Evolutionary conservation across 2,329 filamentous ascomycete genomes (phyloP).

Genomic region (Daldinia eschscholtzii): DNA sequence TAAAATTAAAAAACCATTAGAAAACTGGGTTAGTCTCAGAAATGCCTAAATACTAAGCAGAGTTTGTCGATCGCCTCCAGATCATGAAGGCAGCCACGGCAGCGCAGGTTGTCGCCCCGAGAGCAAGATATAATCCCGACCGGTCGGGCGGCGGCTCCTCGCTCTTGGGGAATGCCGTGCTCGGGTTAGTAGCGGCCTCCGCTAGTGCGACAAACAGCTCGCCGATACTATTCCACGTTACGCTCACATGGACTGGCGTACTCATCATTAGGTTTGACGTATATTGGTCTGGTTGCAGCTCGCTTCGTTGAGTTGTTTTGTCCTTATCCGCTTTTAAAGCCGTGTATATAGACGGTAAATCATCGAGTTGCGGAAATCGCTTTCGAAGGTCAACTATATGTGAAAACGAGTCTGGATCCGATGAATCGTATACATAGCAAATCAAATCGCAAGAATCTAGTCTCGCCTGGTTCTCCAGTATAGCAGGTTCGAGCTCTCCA

Average conservation of each 20-base stretch:
- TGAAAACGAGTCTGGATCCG: slow-evolving; percentile 93
- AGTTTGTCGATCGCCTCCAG: slow-evolving; percentile 69
- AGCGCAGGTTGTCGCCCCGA: slow-evolving; percentile 78
- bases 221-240: slow-evolving; percentile 92
- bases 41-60: slow-evolving; percentile 44
- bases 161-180: slow-evolving; percentile 86
- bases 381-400: slow-evolving; percentile 87
- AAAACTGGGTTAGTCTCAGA: slow-evolving; percentile 17
- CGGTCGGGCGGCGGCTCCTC: slow-evolving; percentile 88
- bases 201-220: slow-evolving; percentile 94
- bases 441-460: slow-evolving; percentile 93
- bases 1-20: slow-evolving; percentile 31
- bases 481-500: slow-evolving; percentile 93
- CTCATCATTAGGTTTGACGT: slow-evolving; percentile 88
- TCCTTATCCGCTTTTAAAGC: slow-evolving; percentile 96
- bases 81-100: slow-evolving; percentile 74
- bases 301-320: slow-evolving; percentile 94
- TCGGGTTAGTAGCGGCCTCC: slow-evolving; percentile 91
- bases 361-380: slow-evolving; percentile 84
- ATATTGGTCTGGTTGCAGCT: slow-evolving; percentile 92
- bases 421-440: slow-evolving; percentile 96
- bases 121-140: slow-evolving; percentile 85
- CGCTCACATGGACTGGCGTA: slow-evolving; percentile 92
- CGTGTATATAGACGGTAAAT: slow-evolving; percentile 91
- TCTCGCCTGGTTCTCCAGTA: slow-evolving; percentile 91